Conservation (phyloP, 495 filamentous ascomycete species). For the Bacidia rubella region DNA sequence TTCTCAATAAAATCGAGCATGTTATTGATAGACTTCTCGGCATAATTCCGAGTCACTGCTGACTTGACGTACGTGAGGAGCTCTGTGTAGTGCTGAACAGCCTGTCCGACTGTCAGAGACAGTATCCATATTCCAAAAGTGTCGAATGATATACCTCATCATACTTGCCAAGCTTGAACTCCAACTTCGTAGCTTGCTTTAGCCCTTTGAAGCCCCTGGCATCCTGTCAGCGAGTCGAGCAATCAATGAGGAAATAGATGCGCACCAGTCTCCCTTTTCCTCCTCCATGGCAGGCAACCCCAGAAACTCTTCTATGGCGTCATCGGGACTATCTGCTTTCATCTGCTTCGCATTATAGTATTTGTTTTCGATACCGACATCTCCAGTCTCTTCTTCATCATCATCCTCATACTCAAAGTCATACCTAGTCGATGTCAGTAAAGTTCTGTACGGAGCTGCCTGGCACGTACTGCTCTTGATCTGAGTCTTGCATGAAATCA, state of each 20-base stretch:
- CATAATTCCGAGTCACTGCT: conserved; percentile 94
- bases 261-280: conserved; percentile 85
- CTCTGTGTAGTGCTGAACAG: conserved; percentile 86
- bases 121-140: background rate
- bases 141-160: conserved; percentile 60
- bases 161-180: conserved; percentile 78
- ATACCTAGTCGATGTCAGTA: conserved; percentile 41
- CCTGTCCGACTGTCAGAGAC: conserved; percentile 47
- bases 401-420: conserved; percentile 95
- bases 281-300: conserved; percentile 69
- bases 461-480: conserved; percentile 56
- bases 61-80: conserved; percentile 96
- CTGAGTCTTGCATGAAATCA: conserved; percentile 98
- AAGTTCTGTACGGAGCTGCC: background rate
- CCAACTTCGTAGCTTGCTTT: conserved; percentile 95
- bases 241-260: background rate
- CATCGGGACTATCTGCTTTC: conserved; percentile 74
- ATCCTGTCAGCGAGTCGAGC: conserved; percentile 14
- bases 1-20: conserved; percentile 99
- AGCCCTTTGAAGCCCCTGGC: conserved; percentile 85
- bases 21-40: conserved; percentile 98
- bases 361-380: conserved; percentile 96
- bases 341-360: conserved; percentile 99
- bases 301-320: conserved; percentile 83
- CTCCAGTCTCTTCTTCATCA: conserved; percentile 74